A percentile compares a stretch with the other conserved stretches of the same genome.
These are phyloP conservation scores for Oryza nivara DNA, from an alignment of 176 grass and related monocot genomes.

Conservation along the genomic window DNA sequence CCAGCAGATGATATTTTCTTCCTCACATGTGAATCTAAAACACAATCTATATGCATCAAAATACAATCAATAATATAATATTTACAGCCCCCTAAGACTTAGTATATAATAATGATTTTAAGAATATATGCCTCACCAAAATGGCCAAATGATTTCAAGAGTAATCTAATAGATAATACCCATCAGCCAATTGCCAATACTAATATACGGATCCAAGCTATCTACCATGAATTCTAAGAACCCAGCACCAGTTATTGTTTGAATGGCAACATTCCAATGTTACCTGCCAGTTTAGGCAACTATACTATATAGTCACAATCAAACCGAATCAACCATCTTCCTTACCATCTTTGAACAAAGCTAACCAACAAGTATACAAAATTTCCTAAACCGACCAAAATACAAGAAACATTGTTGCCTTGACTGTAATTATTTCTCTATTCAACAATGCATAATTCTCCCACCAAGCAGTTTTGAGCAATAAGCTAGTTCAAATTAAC, in stretches of 20 bases:
- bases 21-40: slow-evolving; percentile 2
- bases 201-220: no score
- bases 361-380: no score
- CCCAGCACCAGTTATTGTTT: no score
- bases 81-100: neutral
- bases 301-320: no score
- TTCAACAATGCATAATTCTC: slow-evolving; percentile 20
- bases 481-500: neutral
- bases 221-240: no score
- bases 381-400: neutral
- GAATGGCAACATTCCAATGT: neutral
- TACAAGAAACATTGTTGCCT: neutral
- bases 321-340: no score
- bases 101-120: no score
- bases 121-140: no score
- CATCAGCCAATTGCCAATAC: neutral
- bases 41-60: neutral
- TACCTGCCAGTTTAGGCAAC: slow-evolving; percentile 5
- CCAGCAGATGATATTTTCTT: neutral
- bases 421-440: neutral
- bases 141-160: no score
- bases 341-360: no score
- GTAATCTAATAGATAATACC: no score
- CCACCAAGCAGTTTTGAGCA: no score
- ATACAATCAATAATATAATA: neutral